phyloP scores from a whole-genome alignment of 1,284 basidiomycete species.

The Cutaneotrichosporon cyanovorans region DNA sequence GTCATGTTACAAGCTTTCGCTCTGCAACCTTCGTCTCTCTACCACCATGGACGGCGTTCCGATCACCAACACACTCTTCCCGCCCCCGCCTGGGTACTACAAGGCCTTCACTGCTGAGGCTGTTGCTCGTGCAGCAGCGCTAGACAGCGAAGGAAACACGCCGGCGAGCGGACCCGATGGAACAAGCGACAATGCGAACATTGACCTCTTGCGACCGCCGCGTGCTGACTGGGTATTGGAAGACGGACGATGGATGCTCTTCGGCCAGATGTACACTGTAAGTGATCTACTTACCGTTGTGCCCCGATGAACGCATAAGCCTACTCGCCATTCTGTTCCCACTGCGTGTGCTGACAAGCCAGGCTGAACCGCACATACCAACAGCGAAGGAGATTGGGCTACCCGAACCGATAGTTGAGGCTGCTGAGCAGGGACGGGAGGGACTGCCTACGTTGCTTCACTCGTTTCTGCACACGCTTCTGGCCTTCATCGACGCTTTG shows the following conservation, averaged over 20 bases:
- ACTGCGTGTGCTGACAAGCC: too few relatives aligned
- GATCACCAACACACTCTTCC: slow-evolving; percentile 43
- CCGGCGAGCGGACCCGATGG: slow-evolving; percentile 18
- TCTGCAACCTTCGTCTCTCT: not conserved
- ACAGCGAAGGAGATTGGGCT: slow-evolving; percentile 30
- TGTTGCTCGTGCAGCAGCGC: slow-evolving; percentile 9
- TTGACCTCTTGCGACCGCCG: slow-evolving; percentile 21
- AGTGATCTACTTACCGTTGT: slow-evolving; percentile 7
- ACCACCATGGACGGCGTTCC: slow-evolving; percentile 19
- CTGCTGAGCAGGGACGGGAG: slow-evolving; percentile 14
- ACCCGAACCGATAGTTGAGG: slow-evolving; percentile 18
- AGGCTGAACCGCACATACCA: slow-evolving; percentile 33
- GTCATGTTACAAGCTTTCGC: too few relatives aligned
- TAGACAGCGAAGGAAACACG: too few relatives aligned
- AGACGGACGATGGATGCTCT: slow-evolving; percentile 39
- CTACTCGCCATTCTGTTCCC: not conserved
- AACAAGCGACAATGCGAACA: slow-evolving; percentile 17
- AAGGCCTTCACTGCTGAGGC: slow-evolving; percentile 29
- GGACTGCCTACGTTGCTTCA: slow-evolving; percentile 31
- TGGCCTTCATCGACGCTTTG: slow-evolving; percentile 34
- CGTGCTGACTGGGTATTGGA: slow-evolving; percentile 34
- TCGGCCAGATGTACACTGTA: slow-evolving; percentile 38
- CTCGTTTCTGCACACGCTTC: slow-evolving; percentile 38
- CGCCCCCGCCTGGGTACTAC: slow-evolving; percentile 39
- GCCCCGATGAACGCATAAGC: not conserved